Conservation (phyloP, 768 basidiomycete genomes). For the Russula lepida region DNA sequence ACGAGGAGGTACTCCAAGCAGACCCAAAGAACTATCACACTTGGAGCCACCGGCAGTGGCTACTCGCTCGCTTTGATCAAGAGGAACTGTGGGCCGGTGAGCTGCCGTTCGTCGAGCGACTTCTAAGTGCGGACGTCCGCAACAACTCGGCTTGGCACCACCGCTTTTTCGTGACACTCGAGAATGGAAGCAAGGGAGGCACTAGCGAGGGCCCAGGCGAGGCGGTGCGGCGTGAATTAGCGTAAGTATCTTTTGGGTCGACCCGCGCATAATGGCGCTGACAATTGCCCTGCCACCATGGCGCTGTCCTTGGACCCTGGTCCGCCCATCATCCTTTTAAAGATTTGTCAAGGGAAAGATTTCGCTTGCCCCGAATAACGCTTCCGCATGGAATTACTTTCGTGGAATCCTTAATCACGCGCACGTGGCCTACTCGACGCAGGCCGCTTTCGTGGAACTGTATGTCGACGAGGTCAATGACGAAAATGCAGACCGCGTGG, state of each 20-base stretch:
- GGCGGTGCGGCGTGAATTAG: slow-evolving; percentile 59
- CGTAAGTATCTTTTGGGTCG: slow-evolving; percentile 39
- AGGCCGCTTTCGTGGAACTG: slow-evolving; percentile 53
- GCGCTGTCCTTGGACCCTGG: slow-evolving; percentile 3
- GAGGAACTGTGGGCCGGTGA: slow-evolving; percentile 66
- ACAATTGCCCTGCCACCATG: neutral
- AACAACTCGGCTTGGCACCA: slow-evolving; percentile 99
- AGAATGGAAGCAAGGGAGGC: slow-evolving; percentile 52
- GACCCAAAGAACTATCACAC: slow-evolving; percentile 99
- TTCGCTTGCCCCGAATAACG: slow-evolving; percentile 82
- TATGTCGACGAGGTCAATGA: slow-evolving; percentile 41
- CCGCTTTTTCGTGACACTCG: slow-evolving; percentile 81
- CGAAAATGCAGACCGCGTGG: slow-evolving; percentile 36
- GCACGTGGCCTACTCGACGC: slow-evolving; percentile 44
- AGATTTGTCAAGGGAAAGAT: slow-evolving; percentile 74
- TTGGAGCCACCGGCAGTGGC: slow-evolving; percentile 96
- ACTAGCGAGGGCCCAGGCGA: slow-evolving; percentile 48
- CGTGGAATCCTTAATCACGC: slow-evolving; percentile 70
- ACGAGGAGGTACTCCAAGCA: slow-evolving; percentile 55
- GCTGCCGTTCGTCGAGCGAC: slow-evolving; percentile 61
- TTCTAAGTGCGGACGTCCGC: slow-evolving; percentile 68
- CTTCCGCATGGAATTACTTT: slow-evolving; percentile 95
- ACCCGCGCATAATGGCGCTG: neutral
- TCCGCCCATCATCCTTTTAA: slow-evolving; percentile 31
- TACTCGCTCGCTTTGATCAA: slow-evolving; percentile 76